Conservation (phyloP, 495 filamentous ascomycete genomes). For the Viridothelium virens region DNA sequence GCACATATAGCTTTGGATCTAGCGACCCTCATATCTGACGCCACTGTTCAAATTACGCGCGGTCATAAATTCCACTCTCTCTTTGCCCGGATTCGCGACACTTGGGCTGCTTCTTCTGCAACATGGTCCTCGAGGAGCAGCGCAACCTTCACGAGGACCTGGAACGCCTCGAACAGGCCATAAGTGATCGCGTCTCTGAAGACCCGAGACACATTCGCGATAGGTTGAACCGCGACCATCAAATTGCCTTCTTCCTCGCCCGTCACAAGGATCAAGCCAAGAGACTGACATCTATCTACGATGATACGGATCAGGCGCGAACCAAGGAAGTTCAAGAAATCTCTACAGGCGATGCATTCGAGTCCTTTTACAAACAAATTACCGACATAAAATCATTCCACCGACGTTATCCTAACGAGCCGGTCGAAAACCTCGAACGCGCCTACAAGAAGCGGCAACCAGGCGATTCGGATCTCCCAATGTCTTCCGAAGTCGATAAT, state of each 20-base stretch:
- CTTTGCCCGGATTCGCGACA: too few species aligned
- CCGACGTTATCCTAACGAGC: constrained; percentile 85
- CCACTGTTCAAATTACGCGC: too few species aligned
- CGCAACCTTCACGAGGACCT: constrained; percentile 90
- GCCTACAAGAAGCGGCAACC: constrained; percentile 73
- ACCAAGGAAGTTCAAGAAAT: constrained; percentile 76
- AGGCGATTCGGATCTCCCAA: constrained; percentile 50
- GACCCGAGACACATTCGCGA: constrained; percentile 89
- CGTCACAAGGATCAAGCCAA: constrained; percentile 79
- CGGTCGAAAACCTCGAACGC: constrained; percentile 86
- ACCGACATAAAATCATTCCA: constrained; percentile 77
- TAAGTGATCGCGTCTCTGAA: constrained; percentile 78
- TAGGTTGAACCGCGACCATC: constrained; percentile 78
- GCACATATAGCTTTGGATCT: too few species aligned
- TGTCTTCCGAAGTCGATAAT: constrained; percentile 60
- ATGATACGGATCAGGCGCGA: constrained; percentile 61
- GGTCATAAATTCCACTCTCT: too few species aligned
- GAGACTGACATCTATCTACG: constrained; percentile 75
- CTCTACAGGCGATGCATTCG: constrained; percentile 79
- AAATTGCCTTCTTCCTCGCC: constrained; percentile 75
- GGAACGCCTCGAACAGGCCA: constrained; percentile 86
- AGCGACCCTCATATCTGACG: too few species aligned
- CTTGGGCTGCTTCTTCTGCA: constrained; percentile 20
- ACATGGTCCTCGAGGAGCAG: constrained; percentile 85
- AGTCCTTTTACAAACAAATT: constrained; percentile 84